Percentiles rank a stretch among this genome's conserved stretches.
Evolutionary conservation across 2,329 filamentous ascomycete genomes (phyloP).

Genomic region (Penicillium verrucosum): DNA sequence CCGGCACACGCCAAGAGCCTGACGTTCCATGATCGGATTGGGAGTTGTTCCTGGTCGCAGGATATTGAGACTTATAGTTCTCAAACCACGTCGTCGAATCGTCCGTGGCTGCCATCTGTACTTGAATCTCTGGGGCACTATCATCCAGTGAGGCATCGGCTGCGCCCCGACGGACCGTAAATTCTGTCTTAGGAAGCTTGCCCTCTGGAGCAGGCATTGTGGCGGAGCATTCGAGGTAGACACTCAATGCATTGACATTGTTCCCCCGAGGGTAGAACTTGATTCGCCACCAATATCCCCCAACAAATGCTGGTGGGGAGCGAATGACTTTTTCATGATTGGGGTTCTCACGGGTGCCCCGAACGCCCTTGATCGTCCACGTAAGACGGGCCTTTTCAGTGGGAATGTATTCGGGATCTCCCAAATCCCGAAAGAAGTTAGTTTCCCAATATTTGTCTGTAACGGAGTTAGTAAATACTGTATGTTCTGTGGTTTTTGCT

Average conservation of each 20-base stretch:
- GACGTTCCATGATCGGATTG: constrained; percentile 5
- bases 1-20: constrained; percentile 51
- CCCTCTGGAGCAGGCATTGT: constrained; percentile 44
- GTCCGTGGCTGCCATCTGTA: constrained; percentile 28
- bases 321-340: constrained; percentile 59
- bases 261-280: constrained; percentile 64
- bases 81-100: constrained; percentile 33
- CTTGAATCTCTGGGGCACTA: constrained; percentile 30
- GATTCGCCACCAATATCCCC: constrained; percentile 62
- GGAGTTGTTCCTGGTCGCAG: constrained; percentile 8
- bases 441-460: constrained; percentile 57
- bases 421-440: constrained; percentile 53
- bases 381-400: constrained; percentile 55
- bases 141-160: constrained; percentile 37
- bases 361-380: constrained; percentile 58
- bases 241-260: constrained; percentile 55
- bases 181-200: constrained; percentile 38
- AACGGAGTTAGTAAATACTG: constrained; percentile 1
- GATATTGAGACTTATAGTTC: constrained; percentile 29
- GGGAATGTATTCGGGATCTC: constrained; percentile 57
- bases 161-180: constrained; percentile 40
- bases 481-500: not conserved
- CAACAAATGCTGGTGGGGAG: constrained; percentile 55
- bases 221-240: constrained; percentile 61
- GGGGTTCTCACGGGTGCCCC: constrained; percentile 59